Evolutionary conservation across 306 rosid genomes (phyloP).

Genomic region (Quercus aquifolioides): DNA sequence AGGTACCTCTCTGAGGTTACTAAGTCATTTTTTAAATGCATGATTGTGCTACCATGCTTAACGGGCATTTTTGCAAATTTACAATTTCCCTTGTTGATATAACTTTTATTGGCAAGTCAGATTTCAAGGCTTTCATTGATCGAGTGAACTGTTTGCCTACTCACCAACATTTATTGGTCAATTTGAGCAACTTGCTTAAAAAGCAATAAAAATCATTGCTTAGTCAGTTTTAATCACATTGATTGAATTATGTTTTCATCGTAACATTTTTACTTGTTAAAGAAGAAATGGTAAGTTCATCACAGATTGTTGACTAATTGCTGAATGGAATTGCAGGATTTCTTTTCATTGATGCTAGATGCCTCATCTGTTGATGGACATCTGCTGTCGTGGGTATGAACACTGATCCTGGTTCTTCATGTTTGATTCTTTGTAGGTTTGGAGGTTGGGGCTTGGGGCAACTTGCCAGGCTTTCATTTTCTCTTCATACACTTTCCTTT

Average conservation of each 20-base stretch:
- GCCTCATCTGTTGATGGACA: too few relatives aligned
- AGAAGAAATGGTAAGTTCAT: too few relatives aligned
- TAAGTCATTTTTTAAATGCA: not conserved
- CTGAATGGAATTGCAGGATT: too few relatives aligned
- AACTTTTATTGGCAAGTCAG: not conserved
- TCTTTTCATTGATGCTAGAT: too few relatives aligned
- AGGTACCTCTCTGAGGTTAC: slow-evolving; percentile 39
- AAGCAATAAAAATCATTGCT: not conserved
- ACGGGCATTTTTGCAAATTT: not conserved
- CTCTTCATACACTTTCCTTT: not conserved
- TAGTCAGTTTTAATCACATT: not conserved
- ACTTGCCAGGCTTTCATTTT: not conserved
- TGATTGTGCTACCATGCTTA: not conserved
- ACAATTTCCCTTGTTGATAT: not conserved
- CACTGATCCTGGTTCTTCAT: too few relatives aligned
- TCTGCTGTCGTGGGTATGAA: too few relatives aligned
- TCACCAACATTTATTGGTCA: not conserved
- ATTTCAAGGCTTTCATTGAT: not conserved
- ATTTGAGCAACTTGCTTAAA: not conserved
- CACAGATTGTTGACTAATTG: too few relatives aligned
- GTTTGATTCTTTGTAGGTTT: not conserved
- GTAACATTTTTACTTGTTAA: too few relatives aligned
- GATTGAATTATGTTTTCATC: too few relatives aligned
- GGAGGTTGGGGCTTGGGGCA: not conserved
- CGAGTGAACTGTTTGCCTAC: not conserved